phyloP scores from a whole-genome alignment of 257 asterid species.

The Avicennia marina region DNA sequence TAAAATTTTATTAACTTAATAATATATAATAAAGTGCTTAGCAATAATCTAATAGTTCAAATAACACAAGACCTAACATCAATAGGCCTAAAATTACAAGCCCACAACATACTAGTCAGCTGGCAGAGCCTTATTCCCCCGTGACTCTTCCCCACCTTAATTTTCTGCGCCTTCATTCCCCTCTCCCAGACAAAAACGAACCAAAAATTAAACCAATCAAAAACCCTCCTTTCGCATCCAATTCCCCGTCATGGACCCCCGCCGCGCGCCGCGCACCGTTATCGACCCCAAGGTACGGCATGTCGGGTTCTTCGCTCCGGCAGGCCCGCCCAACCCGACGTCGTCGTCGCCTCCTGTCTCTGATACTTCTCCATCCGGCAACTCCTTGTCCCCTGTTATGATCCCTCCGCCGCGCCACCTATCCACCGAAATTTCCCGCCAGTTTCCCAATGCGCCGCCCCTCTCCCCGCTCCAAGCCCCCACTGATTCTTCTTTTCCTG shows the following conservation, averaged over 20 bases:
- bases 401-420: conserved; percentile 89
- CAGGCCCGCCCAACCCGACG: conserved; percentile 50
- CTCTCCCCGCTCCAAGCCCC: conserved; percentile 41
- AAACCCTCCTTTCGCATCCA: conserved; percentile 9
- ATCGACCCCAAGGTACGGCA: conserved; percentile 93
- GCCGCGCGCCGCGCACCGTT: conserved; percentile 76
- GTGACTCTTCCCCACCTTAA: neutral
- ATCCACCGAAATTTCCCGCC: conserved; percentile 51
- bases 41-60: no score
- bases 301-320: conserved; percentile 88
- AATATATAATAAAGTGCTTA: no score
- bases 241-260: conserved; percentile 56
- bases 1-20: no score
- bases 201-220: no score
- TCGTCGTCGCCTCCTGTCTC: conserved; percentile 46
- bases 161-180: neutral
- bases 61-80: no score
- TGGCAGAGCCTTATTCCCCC: neutral
- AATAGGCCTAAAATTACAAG: no score
- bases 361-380: conserved; percentile 52
- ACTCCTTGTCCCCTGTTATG: conserved; percentile 87
- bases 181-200: neutral
- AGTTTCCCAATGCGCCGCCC: conserved; percentile 33
- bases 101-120: no score
- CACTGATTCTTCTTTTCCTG: conserved; percentile 47